phyloP scores from a whole-genome alignment of 1,139 yeast species.

The Candida tropicalis region DNA sequence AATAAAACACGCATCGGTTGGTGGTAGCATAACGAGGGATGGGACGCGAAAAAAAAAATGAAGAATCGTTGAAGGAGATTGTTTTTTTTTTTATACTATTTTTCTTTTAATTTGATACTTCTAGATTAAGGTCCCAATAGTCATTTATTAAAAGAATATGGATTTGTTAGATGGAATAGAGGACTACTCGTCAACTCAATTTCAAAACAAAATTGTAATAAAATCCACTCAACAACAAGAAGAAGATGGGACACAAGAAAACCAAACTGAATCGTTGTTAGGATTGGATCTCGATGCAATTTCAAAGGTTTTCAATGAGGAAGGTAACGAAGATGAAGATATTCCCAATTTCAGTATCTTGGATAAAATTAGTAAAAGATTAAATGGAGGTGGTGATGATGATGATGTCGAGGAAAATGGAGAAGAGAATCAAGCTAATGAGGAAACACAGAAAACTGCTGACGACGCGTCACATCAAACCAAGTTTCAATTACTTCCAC shows the following conservation, averaged over 20 bases:
- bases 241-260: slow-evolving; percentile 7
- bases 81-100: neutral
- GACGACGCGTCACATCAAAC: neutral
- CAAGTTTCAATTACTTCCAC: slow-evolving; percentile 27
- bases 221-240: slow-evolving; percentile 14
- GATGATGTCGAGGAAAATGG: slow-evolving; percentile 6
- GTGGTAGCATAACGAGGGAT: neutral
- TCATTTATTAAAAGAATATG: slow-evolving; percentile 14
- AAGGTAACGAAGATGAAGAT: slow-evolving; percentile 1
- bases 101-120: neutral
- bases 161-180: slow-evolving; percentile 23
- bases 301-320: slow-evolving; percentile 14
- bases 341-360: slow-evolving; percentile 18
- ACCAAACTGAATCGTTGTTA: slow-evolving; percentile 7
- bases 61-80: neutral
- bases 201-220: slow-evolving; percentile 6
- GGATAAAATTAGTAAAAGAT: slow-evolving; percentile 22
- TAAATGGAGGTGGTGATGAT: slow-evolving; percentile 14
- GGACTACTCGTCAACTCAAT: slow-evolving; percentile 15
- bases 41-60: slow-evolving; percentile 8
- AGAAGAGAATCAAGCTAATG: slow-evolving; percentile 10
- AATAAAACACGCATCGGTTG: neutral
- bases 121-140: no score
- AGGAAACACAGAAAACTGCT: slow-evolving; percentile 2
- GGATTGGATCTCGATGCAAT: slow-evolving; percentile 20